phyloP scores from a whole-genome alignment of 129 eudicot genomes.

The Kitagawia praeruptora region DNA sequence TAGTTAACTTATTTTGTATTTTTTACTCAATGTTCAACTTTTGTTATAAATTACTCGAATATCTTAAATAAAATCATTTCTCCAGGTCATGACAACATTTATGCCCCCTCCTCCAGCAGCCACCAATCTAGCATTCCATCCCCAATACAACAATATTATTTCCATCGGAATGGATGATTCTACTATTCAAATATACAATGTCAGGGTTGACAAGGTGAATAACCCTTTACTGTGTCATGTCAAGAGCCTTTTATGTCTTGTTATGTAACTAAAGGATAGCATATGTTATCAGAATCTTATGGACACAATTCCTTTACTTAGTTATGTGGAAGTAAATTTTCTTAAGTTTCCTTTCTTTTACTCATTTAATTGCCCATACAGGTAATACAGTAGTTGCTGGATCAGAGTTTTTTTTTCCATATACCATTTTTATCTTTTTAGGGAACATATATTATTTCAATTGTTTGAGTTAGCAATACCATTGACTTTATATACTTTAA shows the following conservation, averaged over 20 bases:
- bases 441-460: background rate
- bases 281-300: background rate
- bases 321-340: background rate
- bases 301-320: background rate
- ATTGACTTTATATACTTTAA: background rate
- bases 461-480: background rate
- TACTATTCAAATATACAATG: conserved; percentile 68
- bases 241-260: background rate
- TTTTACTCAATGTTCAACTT: conserved; percentile 5
- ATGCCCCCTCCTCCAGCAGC: conserved; percentile 89
- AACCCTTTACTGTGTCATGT: background rate
- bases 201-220: conserved; percentile 68
- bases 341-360: background rate
- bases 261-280: background rate
- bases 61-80: conserved; percentile 16
- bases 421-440: background rate
- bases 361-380: background rate
- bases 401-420: background rate
- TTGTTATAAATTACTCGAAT: background rate
- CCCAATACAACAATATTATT: conserved; percentile 76
- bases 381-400: background rate
- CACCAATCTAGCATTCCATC: conserved; percentile 77
- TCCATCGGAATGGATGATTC: conserved; percentile 90
- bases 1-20: conserved; percentile 1
- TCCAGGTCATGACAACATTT: conserved; percentile 77